Base-by-base conservation (phyloP, 768 basidiomycete species). In the Xerocomellus amylosporus region DNA sequence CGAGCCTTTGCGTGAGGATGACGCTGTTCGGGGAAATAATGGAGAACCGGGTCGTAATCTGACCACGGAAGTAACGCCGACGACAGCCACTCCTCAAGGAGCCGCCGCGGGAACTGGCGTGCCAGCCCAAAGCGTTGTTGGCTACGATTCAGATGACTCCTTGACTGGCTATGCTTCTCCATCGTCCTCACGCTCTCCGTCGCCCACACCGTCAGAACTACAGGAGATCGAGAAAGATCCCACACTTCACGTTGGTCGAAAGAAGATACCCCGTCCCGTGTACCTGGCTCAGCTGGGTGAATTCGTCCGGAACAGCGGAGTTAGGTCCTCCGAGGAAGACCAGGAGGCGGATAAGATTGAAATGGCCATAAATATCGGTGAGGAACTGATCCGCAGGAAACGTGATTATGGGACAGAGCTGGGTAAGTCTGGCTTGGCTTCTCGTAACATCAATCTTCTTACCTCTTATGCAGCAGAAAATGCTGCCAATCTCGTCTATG, bases 201-300 rank as follows among this genome's bases (percentile, higher is more conserved):
- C 93, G 2, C 95, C 94, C 0, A 88, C 88, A 0, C 85, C 84
- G 4, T 84, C 84, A 4, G 88, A 90, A 59, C 81, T 95, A 8
- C 87, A 79, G 19, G 93, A 90, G 64, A 86, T 91, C 31, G 90
- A 90, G 64, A 85, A 81, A 48, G 93, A 98, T 60, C 95, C 95
- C 0, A 86, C 89, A 2, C 73, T 96, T 34, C 83, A 79, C 44
- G 77, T 90, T 8, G 85, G 84, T 8, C 72, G 71, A 33, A 86
- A 85, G 71, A 92, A 86, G 62, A 77, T 88, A 14, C 66, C 78
- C n/a, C 79, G 85, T 17, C 97, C 97, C 0, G 90, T 98, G 9
- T 99, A 98, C 69, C 82, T 98, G 13, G 81, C 81, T 8, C 94
- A 98, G 65, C 77, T 99, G 5, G 85, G 85, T 5, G 83, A 83